These are phyloP conservation scores for Dendrobium catenatum DNA, from an alignment of 106 monocot genomes.

Conservation along the genomic window DNA sequence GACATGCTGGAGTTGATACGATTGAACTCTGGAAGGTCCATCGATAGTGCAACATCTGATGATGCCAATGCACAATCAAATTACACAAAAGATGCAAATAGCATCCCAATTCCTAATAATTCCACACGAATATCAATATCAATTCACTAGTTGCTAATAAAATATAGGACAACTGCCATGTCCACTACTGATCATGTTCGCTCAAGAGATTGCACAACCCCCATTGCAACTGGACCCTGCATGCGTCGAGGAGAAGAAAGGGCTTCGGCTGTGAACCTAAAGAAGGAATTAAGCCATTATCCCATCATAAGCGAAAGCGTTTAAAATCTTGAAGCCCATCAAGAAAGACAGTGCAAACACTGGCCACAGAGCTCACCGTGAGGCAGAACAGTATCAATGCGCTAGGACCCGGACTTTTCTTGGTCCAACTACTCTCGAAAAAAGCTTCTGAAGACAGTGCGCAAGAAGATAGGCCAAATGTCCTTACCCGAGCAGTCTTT, in stretches of 20 bases:
- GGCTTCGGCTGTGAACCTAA: slow-evolving; percentile 63
- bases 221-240: slow-evolving; percentile 62
- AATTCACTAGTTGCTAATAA: background rate
- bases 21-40: slow-evolving; percentile 71
- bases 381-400: slow-evolving; percentile 70
- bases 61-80: slow-evolving; percentile 4
- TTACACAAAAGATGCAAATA: slow-evolving; percentile 3
- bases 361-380: slow-evolving; percentile 78
- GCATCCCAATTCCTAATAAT: background rate
- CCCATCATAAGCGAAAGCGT: background rate
- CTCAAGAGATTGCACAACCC: slow-evolving; percentile 53
- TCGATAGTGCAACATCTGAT: slow-evolving; percentile 53
- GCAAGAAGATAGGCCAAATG: slow-evolving; percentile 87
- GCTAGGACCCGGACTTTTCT: slow-evolving; percentile 45
- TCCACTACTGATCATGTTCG: slow-evolving; percentile 48
- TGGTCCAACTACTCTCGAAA: slow-evolving; percentile 27
- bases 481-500: slow-evolving; percentile 84
- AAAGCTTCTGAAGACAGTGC: slow-evolving; percentile 73
- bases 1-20: slow-evolving; percentile 78
- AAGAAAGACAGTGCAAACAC: slow-evolving; percentile 20
- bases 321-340: background rate
- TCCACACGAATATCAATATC: background rate
- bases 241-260: slow-evolving; percentile 66
- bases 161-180: slow-evolving; percentile 32
- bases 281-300: background rate